Evolutionary conservation across 164 flowering plant species (phyloP), one percentile per base, ranked within the genome.

Genomic region (Magnolia officinalis): DNA sequence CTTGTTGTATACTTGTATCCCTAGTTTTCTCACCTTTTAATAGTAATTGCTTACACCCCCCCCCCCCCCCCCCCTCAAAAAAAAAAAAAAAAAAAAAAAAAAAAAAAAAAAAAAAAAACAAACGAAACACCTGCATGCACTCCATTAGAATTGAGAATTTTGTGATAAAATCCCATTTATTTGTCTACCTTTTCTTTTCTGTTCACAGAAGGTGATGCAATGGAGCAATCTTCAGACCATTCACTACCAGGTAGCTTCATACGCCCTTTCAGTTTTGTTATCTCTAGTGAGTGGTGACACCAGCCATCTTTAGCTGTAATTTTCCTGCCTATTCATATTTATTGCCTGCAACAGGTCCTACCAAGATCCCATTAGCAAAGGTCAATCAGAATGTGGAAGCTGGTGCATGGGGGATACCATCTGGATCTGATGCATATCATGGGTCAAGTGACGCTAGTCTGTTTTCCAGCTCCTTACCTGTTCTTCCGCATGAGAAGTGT

Each of bases 401-500:
- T 70, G 79, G 82, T 78, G 78, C 87, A 7, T 89, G 89, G 91
- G 86, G 86, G 31, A 79, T 83, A 74, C 83, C 81, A 63, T 61
- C 82, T 45, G 85, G 85, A 73, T 68, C 84, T 78, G 84, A 80
- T 75, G 81, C 80, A 31, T 83, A 82, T 84, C 89, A 85, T 74
- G 85, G 89, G 50, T 85, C 95, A 65, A 87, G 71, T 77, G 98
- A 92, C 83, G 88, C 91, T 26, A 86, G 89, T 79, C 86, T 96
- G 55, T 96, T 96, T 75, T 96, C 98, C 21, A 86, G 92, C 84
- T 96, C 99, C 50, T 83, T 96, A 74, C 99, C 99, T 79, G 96
- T 92, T 84, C 85, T 96, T 78, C 88, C 88, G 0, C 99, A 92
- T 83, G 90, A 86, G 72, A 94, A 94, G 76, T 75, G 99, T 94